Conservation (phyloP, 179 eudicot genomes). For the Camellia oleifera region DNA sequence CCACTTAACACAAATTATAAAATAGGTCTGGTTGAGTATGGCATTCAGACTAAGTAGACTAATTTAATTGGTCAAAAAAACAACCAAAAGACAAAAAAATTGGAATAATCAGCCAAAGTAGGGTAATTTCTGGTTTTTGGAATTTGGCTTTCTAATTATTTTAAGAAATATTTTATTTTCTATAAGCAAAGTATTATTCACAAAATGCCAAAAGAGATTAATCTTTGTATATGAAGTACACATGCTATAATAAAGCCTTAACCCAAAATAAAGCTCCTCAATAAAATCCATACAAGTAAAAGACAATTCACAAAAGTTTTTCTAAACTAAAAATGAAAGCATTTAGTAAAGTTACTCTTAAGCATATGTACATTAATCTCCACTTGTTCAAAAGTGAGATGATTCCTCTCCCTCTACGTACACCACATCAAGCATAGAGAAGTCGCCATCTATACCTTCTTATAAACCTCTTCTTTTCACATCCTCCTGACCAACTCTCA, state of each 20-base stretch:
- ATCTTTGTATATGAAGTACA: too few species aligned
- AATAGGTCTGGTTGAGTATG: not conserved
- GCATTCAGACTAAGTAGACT: too few species aligned
- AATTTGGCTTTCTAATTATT: too few species aligned
- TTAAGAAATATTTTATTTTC: not conserved
- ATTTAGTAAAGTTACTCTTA: not conserved
- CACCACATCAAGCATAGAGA: too few species aligned
- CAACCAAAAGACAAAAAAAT: too few species aligned
- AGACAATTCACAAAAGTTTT: not conserved
- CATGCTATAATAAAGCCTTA: not conserved
- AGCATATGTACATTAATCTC: not conserved
- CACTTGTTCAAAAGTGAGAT: not conserved
- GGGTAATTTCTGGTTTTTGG: too few species aligned
- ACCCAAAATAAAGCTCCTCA: constrained; percentile 3
- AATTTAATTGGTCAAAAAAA: too few species aligned
- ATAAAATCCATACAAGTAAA: not conserved
- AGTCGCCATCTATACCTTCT: too few species aligned
- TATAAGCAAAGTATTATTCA: not conserved
- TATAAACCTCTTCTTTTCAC: too few species aligned
- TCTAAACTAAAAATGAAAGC: not conserved
- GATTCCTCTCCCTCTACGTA: not conserved
- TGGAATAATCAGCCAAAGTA: too few species aligned
- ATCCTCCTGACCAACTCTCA: too few species aligned
- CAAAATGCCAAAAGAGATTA: not conserved
- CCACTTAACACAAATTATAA: not conserved